A percentile compares a stretch with the other conserved stretches of the same genome.
Evolutionary conservation across 73 alveolate species (phyloP).

Genomic region (Breviolum minutum): DNA sequence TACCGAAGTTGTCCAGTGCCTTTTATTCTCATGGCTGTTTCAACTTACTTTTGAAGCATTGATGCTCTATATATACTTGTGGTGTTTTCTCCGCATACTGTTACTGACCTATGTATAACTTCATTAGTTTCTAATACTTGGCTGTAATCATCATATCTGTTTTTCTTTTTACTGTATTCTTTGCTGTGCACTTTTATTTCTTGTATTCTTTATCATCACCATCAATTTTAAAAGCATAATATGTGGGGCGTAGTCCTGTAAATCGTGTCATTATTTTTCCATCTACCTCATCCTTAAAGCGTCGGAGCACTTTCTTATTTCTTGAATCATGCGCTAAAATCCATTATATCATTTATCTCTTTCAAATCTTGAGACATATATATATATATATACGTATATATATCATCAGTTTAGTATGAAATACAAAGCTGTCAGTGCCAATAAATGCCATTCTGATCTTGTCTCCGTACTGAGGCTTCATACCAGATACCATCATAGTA

Average conservation of each 20-base stretch:
- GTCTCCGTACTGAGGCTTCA: not conserved
- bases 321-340: not conserved
- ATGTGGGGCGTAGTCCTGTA: not conserved
- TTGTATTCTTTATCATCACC: not conserved
- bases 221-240: not conserved
- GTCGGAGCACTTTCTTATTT: not conserved
- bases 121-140: no score
- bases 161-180: not conserved
- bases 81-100: not conserved
- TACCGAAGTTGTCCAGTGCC: no score
- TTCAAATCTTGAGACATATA: not conserved
- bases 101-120: not conserved
- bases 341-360: not conserved
- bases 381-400: no score
- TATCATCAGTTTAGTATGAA: not conserved
- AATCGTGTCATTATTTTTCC: not conserved
- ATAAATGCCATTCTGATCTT: not conserved
- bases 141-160: no score
- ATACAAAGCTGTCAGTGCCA: conserved; percentile 7
- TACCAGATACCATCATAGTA: conserved; percentile 20
- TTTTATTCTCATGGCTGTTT: not conserved
- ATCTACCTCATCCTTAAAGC: not conserved
- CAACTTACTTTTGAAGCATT: not conserved
- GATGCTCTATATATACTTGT: not conserved
- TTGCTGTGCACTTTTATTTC: not conserved